These are phyloP conservation scores for Cladosporium sp. DNA, from an alignment of 2,329 filamentous ascomycete species.

Conservation along the genomic window DNA sequence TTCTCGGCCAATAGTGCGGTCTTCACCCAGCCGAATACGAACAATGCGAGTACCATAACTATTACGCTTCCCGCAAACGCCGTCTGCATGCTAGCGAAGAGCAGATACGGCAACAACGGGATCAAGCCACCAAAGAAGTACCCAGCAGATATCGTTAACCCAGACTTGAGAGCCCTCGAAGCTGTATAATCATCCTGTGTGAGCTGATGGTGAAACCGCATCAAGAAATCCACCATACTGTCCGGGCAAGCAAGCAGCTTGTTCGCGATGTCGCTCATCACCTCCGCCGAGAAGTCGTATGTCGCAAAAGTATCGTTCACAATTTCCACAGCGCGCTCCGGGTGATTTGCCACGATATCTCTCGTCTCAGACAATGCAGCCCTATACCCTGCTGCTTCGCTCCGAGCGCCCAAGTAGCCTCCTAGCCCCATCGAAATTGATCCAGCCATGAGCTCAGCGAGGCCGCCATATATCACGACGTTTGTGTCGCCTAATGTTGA, in stretches of 20 bases:
- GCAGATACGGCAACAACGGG: slow-evolving; percentile 71
- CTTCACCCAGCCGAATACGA: slow-evolving; percentile 68
- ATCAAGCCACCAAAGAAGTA: slow-evolving; percentile 72
- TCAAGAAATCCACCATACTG: slow-evolving; percentile 49
- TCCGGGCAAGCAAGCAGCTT: slow-evolving; percentile 25
- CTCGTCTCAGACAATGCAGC: slow-evolving; percentile 49
- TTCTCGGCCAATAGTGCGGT: slow-evolving; percentile 54
- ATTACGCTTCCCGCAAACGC: slow-evolving; percentile 62
- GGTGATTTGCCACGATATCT: slow-evolving; percentile 42
- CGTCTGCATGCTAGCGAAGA: slow-evolving; percentile 48
- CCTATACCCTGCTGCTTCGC: slow-evolving; percentile 54
- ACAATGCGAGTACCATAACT: slow-evolving; percentile 62
- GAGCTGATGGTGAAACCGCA: slow-evolving; percentile 52
- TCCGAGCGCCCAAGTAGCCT: slow-evolving; percentile 50
- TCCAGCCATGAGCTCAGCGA: slow-evolving; percentile 46
- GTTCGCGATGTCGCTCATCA: slow-evolving; percentile 25
- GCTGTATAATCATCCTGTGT: slow-evolving; percentile 46
- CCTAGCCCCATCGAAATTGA: slow-evolving; percentile 48
- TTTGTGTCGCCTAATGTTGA: slow-evolving; percentile 43
- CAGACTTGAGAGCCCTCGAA: slow-evolving; percentile 53
- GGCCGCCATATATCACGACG: slow-evolving; percentile 45
- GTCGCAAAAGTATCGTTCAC: slow-evolving; percentile 45
- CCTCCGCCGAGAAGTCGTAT: slow-evolving; percentile 43
- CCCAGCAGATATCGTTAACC: slow-evolving; percentile 66
- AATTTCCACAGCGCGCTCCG: slow-evolving; percentile 42